A percentile compares a stretch with the other conserved stretches of the same genome.
These are phyloP conservation scores for Fusarium sp. DNA, from an alignment of 2,329 filamentous ascomycete genomes.

Conservation along the genomic window DNA sequence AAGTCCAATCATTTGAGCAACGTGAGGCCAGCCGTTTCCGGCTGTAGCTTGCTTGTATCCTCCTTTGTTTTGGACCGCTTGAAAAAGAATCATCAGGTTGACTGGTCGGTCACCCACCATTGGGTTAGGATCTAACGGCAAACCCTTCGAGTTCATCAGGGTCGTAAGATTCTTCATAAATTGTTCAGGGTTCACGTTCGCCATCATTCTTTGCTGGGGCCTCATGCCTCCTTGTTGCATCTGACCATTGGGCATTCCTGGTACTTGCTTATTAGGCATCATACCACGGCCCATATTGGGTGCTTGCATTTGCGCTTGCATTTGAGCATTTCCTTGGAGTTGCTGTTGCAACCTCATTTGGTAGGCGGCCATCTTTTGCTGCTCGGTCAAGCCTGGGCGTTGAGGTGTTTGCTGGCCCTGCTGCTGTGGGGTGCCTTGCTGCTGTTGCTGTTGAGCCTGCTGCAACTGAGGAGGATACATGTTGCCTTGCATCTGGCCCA, in stretches of 20 bases:
- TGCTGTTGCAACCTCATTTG: conserved; percentile 86
- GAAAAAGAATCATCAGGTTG: conserved; percentile 80
- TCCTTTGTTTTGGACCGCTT: conserved; percentile 75
- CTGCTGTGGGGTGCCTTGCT: conserved; percentile 55
- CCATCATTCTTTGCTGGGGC: conserved; percentile 57
- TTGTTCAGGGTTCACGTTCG: conserved; percentile 66
- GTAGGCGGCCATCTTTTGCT: conserved; percentile 78
- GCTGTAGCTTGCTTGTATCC: conserved; percentile 79
- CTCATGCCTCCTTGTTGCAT: conserved; percentile 60
- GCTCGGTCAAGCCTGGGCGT: conserved; percentile 60
- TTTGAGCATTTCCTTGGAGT: conserved; percentile 65
- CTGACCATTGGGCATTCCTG: conserved; percentile 64
- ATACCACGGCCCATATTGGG: conserved; percentile 58
- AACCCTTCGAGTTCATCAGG: conserved; percentile 79
- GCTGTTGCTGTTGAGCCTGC: conserved; percentile 53
- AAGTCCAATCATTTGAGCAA: conserved; percentile 73
- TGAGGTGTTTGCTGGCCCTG: conserved; percentile 46
- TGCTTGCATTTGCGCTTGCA: conserved; percentile 61
- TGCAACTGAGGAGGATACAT: conserved; percentile 55
- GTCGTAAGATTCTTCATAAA: conserved; percentile 79
- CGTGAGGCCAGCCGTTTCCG: conserved; percentile 75
- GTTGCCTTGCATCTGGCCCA: conserved; percentile 58
- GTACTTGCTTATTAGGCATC: conserved; percentile 63
- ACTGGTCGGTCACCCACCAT: conserved; percentile 77
- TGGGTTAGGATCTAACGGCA: conserved; percentile 79